A percentile compares a stretch with the other conserved stretches of the same genome.
Conservation (phyloP, 1,139 yeast species). For the Candida tetrigidarum region DNA sequence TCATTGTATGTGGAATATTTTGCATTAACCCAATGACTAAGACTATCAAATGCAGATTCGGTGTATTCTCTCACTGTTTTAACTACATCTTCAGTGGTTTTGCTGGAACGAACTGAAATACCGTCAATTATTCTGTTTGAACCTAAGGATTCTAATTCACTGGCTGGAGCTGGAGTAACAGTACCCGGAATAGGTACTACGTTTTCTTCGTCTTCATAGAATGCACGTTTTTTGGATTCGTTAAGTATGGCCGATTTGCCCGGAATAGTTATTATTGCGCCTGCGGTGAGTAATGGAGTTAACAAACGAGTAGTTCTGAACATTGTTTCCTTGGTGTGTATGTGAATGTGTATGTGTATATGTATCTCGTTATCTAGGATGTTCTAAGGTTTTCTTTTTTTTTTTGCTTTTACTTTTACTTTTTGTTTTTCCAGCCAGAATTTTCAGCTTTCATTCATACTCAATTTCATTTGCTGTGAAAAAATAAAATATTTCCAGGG, state of each 20-base stretch:
- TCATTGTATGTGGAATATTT: conserved; percentile 56
- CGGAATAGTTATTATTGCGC: conserved; percentile 10
- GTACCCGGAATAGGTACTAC: conserved; percentile 60
- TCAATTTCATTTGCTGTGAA: conserved; percentile 7
- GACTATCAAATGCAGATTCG: conserved; percentile 19
- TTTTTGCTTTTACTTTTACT: not conserved
- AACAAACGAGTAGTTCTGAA: conserved; percentile 14
- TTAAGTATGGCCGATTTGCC: conserved; percentile 19
- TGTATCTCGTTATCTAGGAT: not conserved
- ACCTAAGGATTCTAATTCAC: conserved; percentile 45
- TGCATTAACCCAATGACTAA: conserved; percentile 29
- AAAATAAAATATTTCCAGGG: not conserved
- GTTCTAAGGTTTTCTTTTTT: conserved; percentile 1
- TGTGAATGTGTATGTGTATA: too few relatives aligned
- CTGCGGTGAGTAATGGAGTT: conserved; percentile 16
- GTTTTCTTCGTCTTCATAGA: conserved; percentile 63
- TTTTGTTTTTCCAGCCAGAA: too few relatives aligned
- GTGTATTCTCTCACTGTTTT: conserved; percentile 47
- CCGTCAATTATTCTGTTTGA: conserved; percentile 58
- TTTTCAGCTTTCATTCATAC: conserved; percentile 2
- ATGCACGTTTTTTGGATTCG: conserved; percentile 45
- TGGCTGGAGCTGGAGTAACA: conserved; percentile 52
- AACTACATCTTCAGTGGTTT: conserved; percentile 51
- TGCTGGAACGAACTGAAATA: conserved; percentile 58
- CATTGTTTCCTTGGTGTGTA: too few relatives aligned